Evolutionary conservation across 106 monocot species (phyloP).

Genomic region (Allium sativum): DNA sequence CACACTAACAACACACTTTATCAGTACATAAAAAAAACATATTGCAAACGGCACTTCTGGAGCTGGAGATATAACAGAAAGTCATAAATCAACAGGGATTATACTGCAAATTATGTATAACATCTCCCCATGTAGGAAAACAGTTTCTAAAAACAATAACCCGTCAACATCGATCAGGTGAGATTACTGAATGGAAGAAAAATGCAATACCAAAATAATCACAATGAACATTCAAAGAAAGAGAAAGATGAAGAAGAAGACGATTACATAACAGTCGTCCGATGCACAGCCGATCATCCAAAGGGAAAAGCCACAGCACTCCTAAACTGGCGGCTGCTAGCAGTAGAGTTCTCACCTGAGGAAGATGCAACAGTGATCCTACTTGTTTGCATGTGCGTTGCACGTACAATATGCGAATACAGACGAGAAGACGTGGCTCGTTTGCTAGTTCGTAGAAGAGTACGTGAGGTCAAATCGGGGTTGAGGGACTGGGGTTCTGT

Average conservation of each 20-base stretch:
- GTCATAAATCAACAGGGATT: too few relatives aligned
- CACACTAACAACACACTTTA: too few relatives aligned
- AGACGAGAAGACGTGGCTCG: slow-evolving; percentile 46
- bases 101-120: too few relatives aligned
- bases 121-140: too few relatives aligned
- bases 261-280: slow-evolving; percentile 57
- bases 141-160: too few relatives aligned
- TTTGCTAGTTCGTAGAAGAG: slow-evolving; percentile 49
- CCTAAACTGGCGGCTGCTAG: slow-evolving; percentile 75
- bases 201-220: slow-evolving; percentile 47
- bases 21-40: too few relatives aligned
- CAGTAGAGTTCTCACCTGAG: slow-evolving; percentile 71
- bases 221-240: slow-evolving; percentile 7
- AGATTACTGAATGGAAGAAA: slow-evolving; percentile 53
- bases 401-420: slow-evolving; percentile 52
- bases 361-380: slow-evolving; percentile 77
- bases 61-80: too few relatives aligned
- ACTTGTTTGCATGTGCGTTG: slow-evolving; percentile 55
- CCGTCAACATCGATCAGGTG: slow-evolving; percentile 19
- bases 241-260: slow-evolving; percentile 36
- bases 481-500: slow-evolving; percentile 83
- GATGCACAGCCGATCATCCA: slow-evolving; percentile 29
- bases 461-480: slow-evolving; percentile 41
- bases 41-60: too few relatives aligned
- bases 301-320: slow-evolving; percentile 78